phyloP scores from a whole-genome alignment of 306 rosid species.

The Senna siamea region DNA sequence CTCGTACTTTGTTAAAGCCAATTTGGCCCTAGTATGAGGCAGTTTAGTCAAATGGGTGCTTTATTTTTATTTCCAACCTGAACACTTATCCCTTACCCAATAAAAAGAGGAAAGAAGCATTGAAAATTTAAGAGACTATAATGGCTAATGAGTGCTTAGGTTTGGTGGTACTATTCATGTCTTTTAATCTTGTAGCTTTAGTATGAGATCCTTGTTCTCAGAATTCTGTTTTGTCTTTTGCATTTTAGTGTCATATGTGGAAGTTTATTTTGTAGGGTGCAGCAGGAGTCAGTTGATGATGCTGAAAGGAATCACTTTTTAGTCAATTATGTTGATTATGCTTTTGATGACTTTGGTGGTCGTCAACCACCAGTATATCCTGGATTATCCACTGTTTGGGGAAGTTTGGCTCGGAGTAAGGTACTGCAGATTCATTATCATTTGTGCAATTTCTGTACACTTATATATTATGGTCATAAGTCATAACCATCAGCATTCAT shows the following conservation, averaged over 20 bases:
- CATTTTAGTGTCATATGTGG: conserved; percentile 31
- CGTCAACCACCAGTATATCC: conserved; percentile 99
- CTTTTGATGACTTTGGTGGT: conserved; percentile 99
- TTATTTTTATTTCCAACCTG: not conserved
- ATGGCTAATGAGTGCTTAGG: conserved; percentile 7
- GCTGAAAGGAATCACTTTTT: conserved; percentile 96
- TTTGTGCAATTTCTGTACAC: conserved; percentile 22
- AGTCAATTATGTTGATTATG: conserved; percentile 92
- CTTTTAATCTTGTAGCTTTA: not conserved
- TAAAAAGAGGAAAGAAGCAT: not conserved
- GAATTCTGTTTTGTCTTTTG: conserved; percentile 18
- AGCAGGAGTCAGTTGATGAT: conserved; percentile 97
- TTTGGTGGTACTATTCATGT: conserved; percentile 1
- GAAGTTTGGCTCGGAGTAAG: conserved; percentile 99
- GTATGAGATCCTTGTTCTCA: conserved; percentile 21
- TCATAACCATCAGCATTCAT: no score
- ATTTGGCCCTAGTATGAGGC: not conserved
- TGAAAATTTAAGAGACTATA: not conserved
- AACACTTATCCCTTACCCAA: not conserved
- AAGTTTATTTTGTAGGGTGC: conserved; percentile 72
- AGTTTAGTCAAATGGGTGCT: not conserved
- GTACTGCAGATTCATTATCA: conserved; percentile 47
- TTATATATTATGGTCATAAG: no score
- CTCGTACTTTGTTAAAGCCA: conserved; percentile 4
- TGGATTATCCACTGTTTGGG: conserved; percentile 98